Evolutionary conservation across 129 eudicot genomes (phyloP).

Genomic region (Rutidosis leptorrhynchoides): DNA sequence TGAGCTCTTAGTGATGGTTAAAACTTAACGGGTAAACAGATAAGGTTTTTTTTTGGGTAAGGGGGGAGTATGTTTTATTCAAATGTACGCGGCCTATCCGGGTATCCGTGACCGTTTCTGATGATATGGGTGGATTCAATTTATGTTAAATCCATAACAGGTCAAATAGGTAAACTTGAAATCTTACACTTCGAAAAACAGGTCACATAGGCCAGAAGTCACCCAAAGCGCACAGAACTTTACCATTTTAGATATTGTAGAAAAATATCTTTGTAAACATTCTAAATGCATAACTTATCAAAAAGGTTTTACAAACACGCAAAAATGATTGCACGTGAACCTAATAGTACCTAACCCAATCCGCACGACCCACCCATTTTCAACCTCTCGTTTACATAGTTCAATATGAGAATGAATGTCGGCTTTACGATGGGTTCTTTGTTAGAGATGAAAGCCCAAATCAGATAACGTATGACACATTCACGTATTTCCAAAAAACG

Average conservation of each 20-base stretch:
- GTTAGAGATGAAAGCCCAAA: background rate
- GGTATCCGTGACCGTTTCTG: no score
- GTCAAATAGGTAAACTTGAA: background rate
- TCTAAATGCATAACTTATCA: no score
- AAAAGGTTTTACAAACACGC: no score
- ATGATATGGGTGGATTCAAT: no score
- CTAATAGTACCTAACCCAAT: background rate
- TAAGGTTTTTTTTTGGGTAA: no score
- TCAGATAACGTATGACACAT: background rate
- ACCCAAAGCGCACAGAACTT: background rate
- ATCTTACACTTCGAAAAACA: background rate
- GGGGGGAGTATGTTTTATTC: no score
- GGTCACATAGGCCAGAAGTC: background rate
- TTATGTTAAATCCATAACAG: background rate
- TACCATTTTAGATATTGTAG: no score
- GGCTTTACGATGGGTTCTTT: background rate
- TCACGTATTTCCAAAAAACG: constrained; percentile 12
- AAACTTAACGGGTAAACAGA: no score
- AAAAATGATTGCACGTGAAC: no score
- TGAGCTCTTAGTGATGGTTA: no score
- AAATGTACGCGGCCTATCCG: no score
- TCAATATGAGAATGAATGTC: background rate
- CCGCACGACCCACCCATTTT: constrained; percentile 10
- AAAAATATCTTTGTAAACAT: no score
- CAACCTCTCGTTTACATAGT: background rate